Percentiles rank a stretch among this genome's conserved stretches.
These are phyloP conservation scores for Hyaloscypha variabilis DNA, from an alignment of 495 filamentous ascomycete species.

Conservation along the genomic window DNA sequence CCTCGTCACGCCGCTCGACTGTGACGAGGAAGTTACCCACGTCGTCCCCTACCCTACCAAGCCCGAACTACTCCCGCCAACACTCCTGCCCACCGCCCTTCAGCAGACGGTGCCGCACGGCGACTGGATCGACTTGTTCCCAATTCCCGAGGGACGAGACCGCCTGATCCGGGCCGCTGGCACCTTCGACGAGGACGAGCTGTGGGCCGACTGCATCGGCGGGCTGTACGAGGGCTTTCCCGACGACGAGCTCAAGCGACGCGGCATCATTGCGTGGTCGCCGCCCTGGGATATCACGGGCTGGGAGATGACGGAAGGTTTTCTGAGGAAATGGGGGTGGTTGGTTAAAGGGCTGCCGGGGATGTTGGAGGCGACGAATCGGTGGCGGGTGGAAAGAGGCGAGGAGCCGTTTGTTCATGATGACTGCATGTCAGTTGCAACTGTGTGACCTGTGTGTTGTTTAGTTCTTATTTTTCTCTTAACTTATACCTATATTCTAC, in stretches of 20 bases:
- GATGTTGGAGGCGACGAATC: constrained; percentile 44
- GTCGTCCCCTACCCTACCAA: constrained; percentile 36
- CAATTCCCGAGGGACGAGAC: constrained; percentile 34
- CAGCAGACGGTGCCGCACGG: constrained; percentile 37
- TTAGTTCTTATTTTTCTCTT: too few species aligned
- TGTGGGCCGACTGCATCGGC: constrained; percentile 46
- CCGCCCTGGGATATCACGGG: constrained; percentile 46
- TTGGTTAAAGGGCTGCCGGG: constrained; percentile 38
- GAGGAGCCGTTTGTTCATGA: constrained; percentile 38
- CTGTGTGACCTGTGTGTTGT: constrained; percentile 24
- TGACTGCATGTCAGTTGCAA: constrained; percentile 15
- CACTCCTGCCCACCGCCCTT: constrained; percentile 33
- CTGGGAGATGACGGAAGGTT: constrained; percentile 51
- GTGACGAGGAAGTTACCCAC: constrained; percentile 37
- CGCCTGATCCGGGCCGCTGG: constrained; percentile 29
- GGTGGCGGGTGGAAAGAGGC: constrained; percentile 43
- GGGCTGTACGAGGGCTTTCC: constrained; percentile 46
- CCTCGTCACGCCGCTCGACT: constrained; percentile 35
- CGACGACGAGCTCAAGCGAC: constrained; percentile 41
- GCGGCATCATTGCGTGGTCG: constrained; percentile 46
- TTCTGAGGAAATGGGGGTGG: constrained; percentile 49
- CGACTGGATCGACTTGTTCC: constrained; percentile 43
- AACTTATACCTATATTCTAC: too few species aligned
- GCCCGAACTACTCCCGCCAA: constrained; percentile 31
- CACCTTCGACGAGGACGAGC: constrained; percentile 43